Base-by-base conservation (phyloP, 202 grass and related monocot genomes). In the Miscanthus sacchariflorus region DNA sequence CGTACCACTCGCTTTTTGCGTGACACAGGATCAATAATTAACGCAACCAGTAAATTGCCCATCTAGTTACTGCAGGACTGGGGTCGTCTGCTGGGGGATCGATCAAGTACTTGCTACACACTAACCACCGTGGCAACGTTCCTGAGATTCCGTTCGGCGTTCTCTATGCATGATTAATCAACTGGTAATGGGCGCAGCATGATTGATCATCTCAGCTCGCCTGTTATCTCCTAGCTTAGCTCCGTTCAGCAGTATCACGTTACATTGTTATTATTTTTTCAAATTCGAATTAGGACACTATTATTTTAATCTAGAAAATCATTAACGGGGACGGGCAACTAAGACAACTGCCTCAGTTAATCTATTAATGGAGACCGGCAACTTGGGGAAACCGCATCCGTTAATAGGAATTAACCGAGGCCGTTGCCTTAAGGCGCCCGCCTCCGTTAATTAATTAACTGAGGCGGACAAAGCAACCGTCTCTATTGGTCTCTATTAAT, bases 161-260 rank as follows among this genome's bases (percentile, higher is more conserved):
- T 54, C 17, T 6, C 14, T n/a, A 52, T 14, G 46, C 13, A 77
- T 56, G 74, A 76, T 50, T 48, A 49, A 27, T 50, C 72, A 56
- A 35, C 33, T 19, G 48, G 19, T 56, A 58, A 36, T 36, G 44
- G 25, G 43, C 7, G 5, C 45, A 77, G 10, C 45, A 77, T 58
- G 48, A 58, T 58, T 77, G 30, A 36, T 36, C 35, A 56, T 58
- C 49, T 52, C 48, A 15, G 48, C 18, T 77, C 17, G 2, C 9
- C 74, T 58, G 74, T 77, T 77, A 19, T 36, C 74, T 36, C 49
- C 49, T 77, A 36, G 74, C 14, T 36, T 54, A 46, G 44, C 44
- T 48, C 35, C 9, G 43, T 44, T 48, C 23, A 49, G n/a, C 43
- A 33, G 43, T 27, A 10, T 30, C 73, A 76, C 19, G 12, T 40